Conservation (phyloP, 495 filamentous ascomycete species). For the Paragyromitra xinjiangensis region DNA sequence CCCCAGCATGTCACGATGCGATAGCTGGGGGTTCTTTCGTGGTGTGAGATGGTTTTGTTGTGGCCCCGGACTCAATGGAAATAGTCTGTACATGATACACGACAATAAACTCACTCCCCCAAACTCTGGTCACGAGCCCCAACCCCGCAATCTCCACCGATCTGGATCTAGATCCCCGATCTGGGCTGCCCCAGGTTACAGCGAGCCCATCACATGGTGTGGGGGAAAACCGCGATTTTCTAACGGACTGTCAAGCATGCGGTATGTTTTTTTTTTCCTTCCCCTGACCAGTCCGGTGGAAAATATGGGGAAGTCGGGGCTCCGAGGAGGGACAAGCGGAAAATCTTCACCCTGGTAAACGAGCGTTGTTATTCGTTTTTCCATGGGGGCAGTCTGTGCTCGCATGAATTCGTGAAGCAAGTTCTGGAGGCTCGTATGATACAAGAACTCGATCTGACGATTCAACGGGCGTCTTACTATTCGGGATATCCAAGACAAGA, state of each 20-base stretch:
- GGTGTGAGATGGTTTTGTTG: slow-evolving; percentile 8
- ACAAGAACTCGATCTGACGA: not conserved
- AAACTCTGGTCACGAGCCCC: slow-evolving; percentile 42
- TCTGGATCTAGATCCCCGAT: slow-evolving; percentile 52
- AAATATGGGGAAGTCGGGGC: slow-evolving; percentile 40
- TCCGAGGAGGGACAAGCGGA: slow-evolving; percentile 26
- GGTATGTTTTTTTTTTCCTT: slow-evolving; percentile 10
- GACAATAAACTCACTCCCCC: too few species aligned
- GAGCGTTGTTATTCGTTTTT: not conserved
- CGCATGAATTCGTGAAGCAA: not conserved
- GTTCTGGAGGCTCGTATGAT: too few species aligned
- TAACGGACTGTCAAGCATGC: slow-evolving; percentile 18
- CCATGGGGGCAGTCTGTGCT: too few species aligned
- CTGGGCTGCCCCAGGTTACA: slow-evolving; percentile 25
- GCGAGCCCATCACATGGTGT: slow-evolving; percentile 2
- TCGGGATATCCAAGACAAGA: not conserved
- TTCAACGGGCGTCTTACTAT: not conserved
- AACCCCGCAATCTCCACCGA: slow-evolving; percentile 51
- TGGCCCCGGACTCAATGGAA: slow-evolving; percentile 27
- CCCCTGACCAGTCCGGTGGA: slow-evolving; percentile 35
- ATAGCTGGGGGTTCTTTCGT: not conserved
- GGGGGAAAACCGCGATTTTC: slow-evolving; percentile 5
- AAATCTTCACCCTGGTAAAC: slow-evolving; percentile 8
- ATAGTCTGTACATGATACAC: slow-evolving; percentile 9
- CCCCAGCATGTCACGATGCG: not conserved